phyloP scores from a whole-genome alignment of 208 protist genomes.

The Trypanosoma avium region DNA sequence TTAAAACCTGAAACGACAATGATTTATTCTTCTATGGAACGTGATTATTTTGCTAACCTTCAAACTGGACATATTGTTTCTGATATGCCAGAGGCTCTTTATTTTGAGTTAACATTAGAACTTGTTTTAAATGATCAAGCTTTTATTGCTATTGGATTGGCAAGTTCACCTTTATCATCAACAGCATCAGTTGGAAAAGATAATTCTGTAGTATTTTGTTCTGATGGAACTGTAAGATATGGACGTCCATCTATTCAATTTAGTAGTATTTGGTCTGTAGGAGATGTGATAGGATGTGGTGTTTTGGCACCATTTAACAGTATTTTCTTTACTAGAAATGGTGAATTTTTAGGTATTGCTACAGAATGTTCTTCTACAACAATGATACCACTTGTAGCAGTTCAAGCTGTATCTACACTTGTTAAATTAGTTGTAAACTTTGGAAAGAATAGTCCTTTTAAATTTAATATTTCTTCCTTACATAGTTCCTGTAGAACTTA shows the following conservation, averaged over 20 bases:
- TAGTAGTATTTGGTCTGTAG: constrained; percentile 54
- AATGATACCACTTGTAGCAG: constrained; percentile 69
- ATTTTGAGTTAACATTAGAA: constrained; percentile 84
- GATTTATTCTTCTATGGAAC: constrained; percentile 23
- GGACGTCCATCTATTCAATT: constrained; percentile 30
- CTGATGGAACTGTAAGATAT: constrained; percentile 50
- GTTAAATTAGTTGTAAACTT: constrained; percentile 90
- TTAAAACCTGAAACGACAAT: constrained; percentile 37
- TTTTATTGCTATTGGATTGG: constrained; percentile 63
- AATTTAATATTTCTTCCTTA: constrained; percentile 76
- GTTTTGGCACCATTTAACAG: constrained; percentile 68
- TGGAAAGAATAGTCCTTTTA: constrained; percentile 74
- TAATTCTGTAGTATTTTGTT: constrained; percentile 49
- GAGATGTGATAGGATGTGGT: constrained; percentile 87
- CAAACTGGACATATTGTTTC: constrained; percentile 65
- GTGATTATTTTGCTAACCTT: constrained; percentile 67
- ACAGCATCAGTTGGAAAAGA: constrained; percentile 36
- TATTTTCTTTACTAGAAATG: constrained; percentile 90
- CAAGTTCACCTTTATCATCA: constrained; percentile 43
- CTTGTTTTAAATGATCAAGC: constrained; percentile 45
- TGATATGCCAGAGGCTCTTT: constrained; percentile 78
- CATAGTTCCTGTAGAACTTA: constrained; percentile 61
- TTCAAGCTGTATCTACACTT: constrained; percentile 46
- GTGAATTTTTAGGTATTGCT: constrained; percentile 81
- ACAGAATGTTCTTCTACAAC: constrained; percentile 44